Conservation (phyloP, 176 grass and related monocot genomes). For the Lolium perenne region DNA sequence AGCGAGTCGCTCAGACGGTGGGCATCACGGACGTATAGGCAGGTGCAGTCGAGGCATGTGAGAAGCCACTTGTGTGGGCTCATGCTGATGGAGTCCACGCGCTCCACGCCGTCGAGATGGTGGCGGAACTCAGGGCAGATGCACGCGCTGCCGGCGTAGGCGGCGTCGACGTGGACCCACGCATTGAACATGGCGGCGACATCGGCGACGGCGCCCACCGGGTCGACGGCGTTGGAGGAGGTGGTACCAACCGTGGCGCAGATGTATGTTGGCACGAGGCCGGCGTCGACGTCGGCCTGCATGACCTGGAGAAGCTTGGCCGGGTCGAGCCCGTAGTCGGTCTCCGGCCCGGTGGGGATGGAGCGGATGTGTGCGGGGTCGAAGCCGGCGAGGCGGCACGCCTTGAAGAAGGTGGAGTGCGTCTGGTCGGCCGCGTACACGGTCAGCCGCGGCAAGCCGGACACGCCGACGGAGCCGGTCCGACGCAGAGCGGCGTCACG, state of each 20-base stretch:
- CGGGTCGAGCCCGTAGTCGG: not conserved
- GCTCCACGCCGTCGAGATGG: not conserved
- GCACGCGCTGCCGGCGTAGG: slow-evolving; percentile 1
- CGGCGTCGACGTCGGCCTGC: not conserved
- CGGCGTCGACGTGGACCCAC: not conserved
- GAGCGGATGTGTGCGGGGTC: slow-evolving; percentile 4
- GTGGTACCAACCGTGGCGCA: not conserved
- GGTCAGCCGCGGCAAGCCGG: not conserved
- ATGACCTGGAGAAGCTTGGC: not conserved
- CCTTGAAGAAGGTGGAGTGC: slow-evolving; percentile 9
- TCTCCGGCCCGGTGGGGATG: not conserved
- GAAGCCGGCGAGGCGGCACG: not conserved
- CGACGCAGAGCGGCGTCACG: not conserved
- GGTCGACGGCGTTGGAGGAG: not conserved
- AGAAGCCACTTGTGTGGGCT: slow-evolving; percentile 26
- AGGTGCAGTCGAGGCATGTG: slow-evolving; percentile 5
- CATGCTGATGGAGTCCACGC: slow-evolving; percentile 13
- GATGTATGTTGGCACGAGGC: slow-evolving; percentile 4
- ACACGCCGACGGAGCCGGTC: not conserved
- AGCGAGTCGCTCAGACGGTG: not conserved
- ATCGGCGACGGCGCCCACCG: not conserved
- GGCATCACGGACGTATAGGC: not conserved
- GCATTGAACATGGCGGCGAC: not conserved
- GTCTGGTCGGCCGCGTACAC: slow-evolving; percentile 5
- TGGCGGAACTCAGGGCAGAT: slow-evolving; percentile 2